Evolutionary conservation across 768 basidiomycete species (phyloP).

Genomic region (Mycena epipterygia): DNA sequence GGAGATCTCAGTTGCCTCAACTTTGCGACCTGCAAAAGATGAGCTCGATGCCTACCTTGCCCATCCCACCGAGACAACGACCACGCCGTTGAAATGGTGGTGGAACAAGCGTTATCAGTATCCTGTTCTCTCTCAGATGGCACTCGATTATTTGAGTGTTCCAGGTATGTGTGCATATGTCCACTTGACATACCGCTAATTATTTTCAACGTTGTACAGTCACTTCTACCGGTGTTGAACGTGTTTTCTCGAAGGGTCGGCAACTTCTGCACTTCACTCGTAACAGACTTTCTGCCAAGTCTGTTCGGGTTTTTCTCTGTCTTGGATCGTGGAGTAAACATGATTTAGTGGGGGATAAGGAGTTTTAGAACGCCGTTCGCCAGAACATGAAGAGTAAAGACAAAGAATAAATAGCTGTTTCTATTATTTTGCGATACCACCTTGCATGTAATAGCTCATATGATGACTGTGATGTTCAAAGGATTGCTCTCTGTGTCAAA

Average conservation of each 20-base stretch:
- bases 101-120: neutral
- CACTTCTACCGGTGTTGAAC: slow-evolving; percentile 21
- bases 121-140: neutral
- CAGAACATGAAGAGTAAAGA: too few species aligned
- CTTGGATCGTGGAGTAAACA: neutral
- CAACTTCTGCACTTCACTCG: slow-evolving; percentile 17
- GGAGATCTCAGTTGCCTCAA: neutral
- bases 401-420: too few species aligned
- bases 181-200: neutral
- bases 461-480: too few species aligned
- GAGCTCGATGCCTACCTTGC: slow-evolving; percentile 27
- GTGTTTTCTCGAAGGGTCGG: slow-evolving; percentile 25
- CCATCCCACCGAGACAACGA: slow-evolving; percentile 20
- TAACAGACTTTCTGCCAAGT: neutral
- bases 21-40: neutral
- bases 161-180: neutral
- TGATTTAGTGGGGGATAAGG: too few species aligned
- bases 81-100: slow-evolving; percentile 34
- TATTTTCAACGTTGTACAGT: neutral
- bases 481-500: too few species aligned
- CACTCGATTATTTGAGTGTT: slow-evolving; percentile 5
- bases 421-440: too few species aligned
- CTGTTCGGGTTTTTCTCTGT: neutral
- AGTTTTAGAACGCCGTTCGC: too few species aligned
- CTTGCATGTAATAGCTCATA: too few species aligned